A percentile compares a stretch with the other conserved stretches of the same genome.
Conservation (phyloP, 768 basidiomycete species). For the Candolleomyces aberdarensis region DNA sequence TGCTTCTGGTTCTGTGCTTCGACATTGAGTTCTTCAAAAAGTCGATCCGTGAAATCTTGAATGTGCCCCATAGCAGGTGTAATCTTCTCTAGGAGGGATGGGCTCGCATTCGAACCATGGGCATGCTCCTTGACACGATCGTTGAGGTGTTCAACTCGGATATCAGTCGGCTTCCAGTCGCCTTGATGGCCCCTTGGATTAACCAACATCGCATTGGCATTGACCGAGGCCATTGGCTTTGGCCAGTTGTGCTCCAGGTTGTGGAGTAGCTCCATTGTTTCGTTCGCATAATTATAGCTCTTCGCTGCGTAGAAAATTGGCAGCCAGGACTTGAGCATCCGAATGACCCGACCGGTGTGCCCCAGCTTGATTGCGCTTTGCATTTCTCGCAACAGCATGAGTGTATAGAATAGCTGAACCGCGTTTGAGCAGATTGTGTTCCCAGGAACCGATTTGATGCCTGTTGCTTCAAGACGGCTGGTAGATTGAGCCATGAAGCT, state of each 20-base stretch:
- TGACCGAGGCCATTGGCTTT: conserved; percentile 13
- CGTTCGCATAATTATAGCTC: conserved; percentile 22
- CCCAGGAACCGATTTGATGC: conserved; percentile 4
- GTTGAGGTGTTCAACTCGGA: conserved; percentile 23
- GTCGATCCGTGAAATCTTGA: conserved; percentile 10
- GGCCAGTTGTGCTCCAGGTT: conserved; percentile 15
- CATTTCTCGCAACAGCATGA: conserved; percentile 19
- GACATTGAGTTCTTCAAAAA: conserved; percentile 18
- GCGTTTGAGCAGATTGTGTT: conserved; percentile 3
- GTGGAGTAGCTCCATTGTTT: conserved; percentile 22
- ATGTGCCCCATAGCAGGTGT: conserved; percentile 21
- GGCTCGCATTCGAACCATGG: conserved; percentile 19
- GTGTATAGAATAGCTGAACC: conserved; percentile 11
- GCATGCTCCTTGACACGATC: conserved; percentile 18
- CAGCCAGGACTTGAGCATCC: conserved; percentile 18
- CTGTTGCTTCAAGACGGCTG: conserved; percentile 4
- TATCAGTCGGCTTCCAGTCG: conserved; percentile 20
- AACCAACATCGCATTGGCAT: conserved; percentile 18
- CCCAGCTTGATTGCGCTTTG: conserved; percentile 17
- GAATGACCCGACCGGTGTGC: conserved; percentile 13
- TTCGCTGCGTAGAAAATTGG: conserved; percentile 19
- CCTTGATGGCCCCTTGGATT: conserved; percentile 15
- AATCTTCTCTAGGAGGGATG: conserved; percentile 17
- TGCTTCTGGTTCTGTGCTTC: conserved; percentile 16
- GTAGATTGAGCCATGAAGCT: too few species aligned